phyloP scores from a whole-genome alignment of 73 alveolate genomes.

The Symbiodinium pilosum region DNA sequence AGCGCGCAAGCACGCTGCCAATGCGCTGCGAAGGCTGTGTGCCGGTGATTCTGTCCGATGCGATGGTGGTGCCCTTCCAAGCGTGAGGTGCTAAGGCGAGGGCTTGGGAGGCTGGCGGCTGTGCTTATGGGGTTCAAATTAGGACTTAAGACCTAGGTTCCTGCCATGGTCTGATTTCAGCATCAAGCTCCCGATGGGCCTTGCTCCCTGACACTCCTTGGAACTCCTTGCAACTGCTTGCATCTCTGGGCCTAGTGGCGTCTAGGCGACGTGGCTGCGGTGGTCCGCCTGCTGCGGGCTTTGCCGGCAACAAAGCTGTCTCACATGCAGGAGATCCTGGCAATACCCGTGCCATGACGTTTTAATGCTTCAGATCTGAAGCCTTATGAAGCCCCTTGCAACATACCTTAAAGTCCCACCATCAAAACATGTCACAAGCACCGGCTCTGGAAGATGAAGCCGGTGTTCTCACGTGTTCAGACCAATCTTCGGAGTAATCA shows the following conservation, averaged over 20 bases:
- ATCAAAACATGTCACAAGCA: too few relatives aligned
- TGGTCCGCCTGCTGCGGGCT: conserved; percentile 69
- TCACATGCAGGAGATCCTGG: conserved; percentile 24
- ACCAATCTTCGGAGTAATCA: too few relatives aligned
- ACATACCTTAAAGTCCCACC: too few relatives aligned
- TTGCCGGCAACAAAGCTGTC: conserved; percentile 24
- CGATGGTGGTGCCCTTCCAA: conserved; percentile 71
- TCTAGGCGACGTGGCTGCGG: conserved; percentile 48
- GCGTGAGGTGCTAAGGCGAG: not conserved
- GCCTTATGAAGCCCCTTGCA: too few relatives aligned
- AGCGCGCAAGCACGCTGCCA: too few relatives aligned
- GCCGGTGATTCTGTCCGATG: conserved; percentile 90
- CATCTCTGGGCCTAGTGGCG: not conserved
- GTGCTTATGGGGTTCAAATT: not conserved
- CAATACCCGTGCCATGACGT: too few relatives aligned
- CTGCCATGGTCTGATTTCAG: conserved; percentile 70
- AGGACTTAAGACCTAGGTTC: conserved; percentile 14
- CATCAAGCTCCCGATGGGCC: conserved; percentile 82
- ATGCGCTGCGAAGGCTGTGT: conserved; percentile 34
- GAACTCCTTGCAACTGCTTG: not conserved
- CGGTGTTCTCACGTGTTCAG: not conserved
- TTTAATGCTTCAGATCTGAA: too few relatives aligned
- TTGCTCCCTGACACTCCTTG: not conserved
- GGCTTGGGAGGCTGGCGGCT: too few relatives aligned
- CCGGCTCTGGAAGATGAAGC: not conserved